Evolutionary conservation across 169 alveolate genomes (phyloP), one percentile per base, ranked within the genome.

Genomic region (Perkinsus marinus): DNA sequence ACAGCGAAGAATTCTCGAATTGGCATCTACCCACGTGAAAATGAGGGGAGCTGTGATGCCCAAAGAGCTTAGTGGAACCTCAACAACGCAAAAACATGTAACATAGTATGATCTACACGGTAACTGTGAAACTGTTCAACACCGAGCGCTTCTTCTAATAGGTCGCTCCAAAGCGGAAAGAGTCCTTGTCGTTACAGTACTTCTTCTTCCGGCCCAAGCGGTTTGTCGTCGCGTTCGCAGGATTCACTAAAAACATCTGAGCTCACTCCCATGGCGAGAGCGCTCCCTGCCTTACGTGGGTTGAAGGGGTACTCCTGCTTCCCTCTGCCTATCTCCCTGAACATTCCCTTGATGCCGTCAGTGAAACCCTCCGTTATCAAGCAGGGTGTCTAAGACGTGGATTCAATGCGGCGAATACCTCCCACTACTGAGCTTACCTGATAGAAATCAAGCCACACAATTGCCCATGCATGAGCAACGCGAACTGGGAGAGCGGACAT

Each of bases 1-100:
- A 93, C 39, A 94, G 94, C 79, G 93, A 92, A 39, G 95, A 93
- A 43, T 92, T 93, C 90, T 79, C 36, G 9, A 57, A 22, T 41
- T 2, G 92, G 93, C 43, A 89, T 93, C 95, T 2, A 92, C 93
- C 68, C 90, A 92, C 92, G 26, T 30, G 79, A 57, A 57, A 26
- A 57, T 13, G 30, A 30, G 46, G 46, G 46, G 19, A 10, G 46
- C 46, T 3, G 46, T 10, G 19, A 41, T 41, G 46, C 46, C 10
- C 46, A 41, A 6, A 10, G 10, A 41, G 46, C 46, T 10, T 3
- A 10, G 46, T 41, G 46, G 10, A 41, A 10, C 46, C 3, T 6
- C 19, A 41, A 6, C 3, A 41, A 41, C 46, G 46, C 46, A 41
- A 41, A 3, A 41, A 10, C 3, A 10, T 6, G 46, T 10, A 41